Percentiles rank a stretch among this genome's conserved stretches.
Conservation (phyloP, 495 filamentous ascomycete species). For the Tuber melanosporum region DNA sequence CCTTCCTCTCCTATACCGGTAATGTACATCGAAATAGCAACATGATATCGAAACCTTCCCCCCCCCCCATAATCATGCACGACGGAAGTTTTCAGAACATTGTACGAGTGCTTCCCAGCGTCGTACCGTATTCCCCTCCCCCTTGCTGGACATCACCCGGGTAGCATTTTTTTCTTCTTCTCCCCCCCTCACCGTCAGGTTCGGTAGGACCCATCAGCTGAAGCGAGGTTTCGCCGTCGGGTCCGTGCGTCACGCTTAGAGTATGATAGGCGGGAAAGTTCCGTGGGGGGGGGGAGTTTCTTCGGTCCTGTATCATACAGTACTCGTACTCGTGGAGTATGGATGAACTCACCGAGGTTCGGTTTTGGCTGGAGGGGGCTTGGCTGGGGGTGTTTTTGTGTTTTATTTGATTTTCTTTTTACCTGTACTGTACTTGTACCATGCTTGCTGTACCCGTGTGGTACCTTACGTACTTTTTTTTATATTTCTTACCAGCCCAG, state of each 20-base stretch:
- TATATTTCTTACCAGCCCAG: no score
- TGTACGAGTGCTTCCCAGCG: no score
- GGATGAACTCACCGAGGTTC: background rate
- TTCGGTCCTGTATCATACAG: background rate
- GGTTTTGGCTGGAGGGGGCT: background rate
- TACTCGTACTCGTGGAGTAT: background rate
- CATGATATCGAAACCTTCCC: no score
- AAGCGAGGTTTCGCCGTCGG: background rate
- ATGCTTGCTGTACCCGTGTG: background rate
- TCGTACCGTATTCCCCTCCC: no score
- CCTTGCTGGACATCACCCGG: no score
- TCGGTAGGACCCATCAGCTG: background rate
- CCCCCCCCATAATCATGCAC: no score
- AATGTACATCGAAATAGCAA: no score
- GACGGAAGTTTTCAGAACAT: no score
- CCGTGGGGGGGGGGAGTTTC: background rate
- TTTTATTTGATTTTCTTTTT: background rate
- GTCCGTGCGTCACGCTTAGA: background rate
- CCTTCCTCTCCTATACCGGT: no score
- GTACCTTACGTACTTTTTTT: background rate
- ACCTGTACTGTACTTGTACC: background rate
- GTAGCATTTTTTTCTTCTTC: background rate
- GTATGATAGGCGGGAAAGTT: background rate
- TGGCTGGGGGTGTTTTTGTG: background rate
- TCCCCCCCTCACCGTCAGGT: background rate